phyloP scores from a whole-genome alignment of 2,329 filamentous ascomycete genomes.

The Sarocladium kiliense region DNA sequence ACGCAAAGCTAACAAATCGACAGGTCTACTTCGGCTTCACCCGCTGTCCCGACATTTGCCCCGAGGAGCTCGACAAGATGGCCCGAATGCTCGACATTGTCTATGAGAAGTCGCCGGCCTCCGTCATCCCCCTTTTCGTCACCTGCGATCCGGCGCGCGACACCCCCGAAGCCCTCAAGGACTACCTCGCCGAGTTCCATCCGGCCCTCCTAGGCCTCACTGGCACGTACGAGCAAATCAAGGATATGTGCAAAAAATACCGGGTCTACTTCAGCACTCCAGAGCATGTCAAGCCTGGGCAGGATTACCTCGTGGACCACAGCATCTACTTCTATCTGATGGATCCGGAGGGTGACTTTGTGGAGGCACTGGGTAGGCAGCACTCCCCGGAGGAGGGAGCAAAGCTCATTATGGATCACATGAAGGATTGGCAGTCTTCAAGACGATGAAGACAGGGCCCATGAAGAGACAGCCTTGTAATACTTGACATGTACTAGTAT shows the following conservation, averaged over 20 bases:
- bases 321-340: constrained; percentile 99
- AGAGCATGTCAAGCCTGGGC: constrained; percentile 77
- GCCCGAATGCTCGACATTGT: constrained; percentile 83
- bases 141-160: constrained; percentile 94
- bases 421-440: constrained; percentile 53
- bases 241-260: constrained; percentile 91
- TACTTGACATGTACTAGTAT: background rate
- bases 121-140: constrained; percentile 78
- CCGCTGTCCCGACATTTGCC: constrained; percentile 97
- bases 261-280: constrained; percentile 97
- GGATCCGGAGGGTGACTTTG: constrained; percentile 97
- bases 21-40: constrained; percentile 98
- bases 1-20: background rate
- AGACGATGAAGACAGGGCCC: background rate
- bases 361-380: constrained; percentile 92
- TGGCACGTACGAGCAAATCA: constrained; percentile 89
- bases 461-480: background rate
- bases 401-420: constrained; percentile 78
- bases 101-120: constrained; percentile 39
- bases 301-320: constrained; percentile 97
- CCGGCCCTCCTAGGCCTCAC: constrained; percentile 80
- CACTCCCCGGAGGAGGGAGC: constrained; percentile 85
- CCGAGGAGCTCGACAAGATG: constrained; percentile 99
- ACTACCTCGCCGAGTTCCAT: constrained; percentile 90
- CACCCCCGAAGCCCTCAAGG: constrained; percentile 75